Evolutionary conservation across 2,329 filamentous ascomycete genomes (phyloP).

Genomic region (Coniochaeta ligniaria): DNA sequence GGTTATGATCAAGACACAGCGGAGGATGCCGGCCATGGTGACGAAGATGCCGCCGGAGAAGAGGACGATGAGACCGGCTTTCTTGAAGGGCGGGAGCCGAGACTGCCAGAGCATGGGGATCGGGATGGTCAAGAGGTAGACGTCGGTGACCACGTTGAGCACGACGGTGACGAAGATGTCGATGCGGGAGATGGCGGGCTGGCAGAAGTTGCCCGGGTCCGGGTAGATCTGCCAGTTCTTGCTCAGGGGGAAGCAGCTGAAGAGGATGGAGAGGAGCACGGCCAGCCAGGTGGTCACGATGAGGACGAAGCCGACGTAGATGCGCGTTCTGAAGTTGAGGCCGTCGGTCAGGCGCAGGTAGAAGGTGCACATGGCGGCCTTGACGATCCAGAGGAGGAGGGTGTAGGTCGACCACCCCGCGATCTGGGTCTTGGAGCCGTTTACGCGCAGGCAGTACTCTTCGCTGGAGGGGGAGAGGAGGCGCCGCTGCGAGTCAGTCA

Average conservation of each 20-base stretch:
- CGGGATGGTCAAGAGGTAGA: slow-evolving; percentile 31
- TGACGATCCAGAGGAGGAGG: slow-evolving; percentile 42
- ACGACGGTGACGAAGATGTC: slow-evolving; percentile 29
- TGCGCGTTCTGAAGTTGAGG: slow-evolving; percentile 26
- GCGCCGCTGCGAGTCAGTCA: slow-evolving; percentile 20
- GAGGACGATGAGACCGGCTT: slow-evolving; percentile 42
- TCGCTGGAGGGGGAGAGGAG: slow-evolving; percentile 17
- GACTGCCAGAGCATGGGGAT: slow-evolving; percentile 46
- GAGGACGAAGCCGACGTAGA: slow-evolving; percentile 37
- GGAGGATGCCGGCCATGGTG: slow-evolving; percentile 45
- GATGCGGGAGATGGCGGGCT: slow-evolving; percentile 28
- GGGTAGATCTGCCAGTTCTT: slow-evolving; percentile 49
- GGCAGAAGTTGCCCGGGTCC: slow-evolving; percentile 19
- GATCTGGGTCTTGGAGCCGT: slow-evolving; percentile 45
- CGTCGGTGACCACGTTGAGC: slow-evolving; percentile 30
- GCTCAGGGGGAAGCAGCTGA: slow-evolving; percentile 37
- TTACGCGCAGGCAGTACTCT: slow-evolving; percentile 23
- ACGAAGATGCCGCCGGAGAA: slow-evolving; percentile 50
- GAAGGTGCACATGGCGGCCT: slow-evolving; percentile 46
- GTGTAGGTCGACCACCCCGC: slow-evolving; percentile 48
- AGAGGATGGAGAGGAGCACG: slow-evolving; percentile 35
- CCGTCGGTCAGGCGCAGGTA: slow-evolving; percentile 41
- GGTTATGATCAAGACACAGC: slow-evolving; percentile 41
- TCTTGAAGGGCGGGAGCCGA: slow-evolving; percentile 38
- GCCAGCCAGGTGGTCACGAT: slow-evolving; percentile 37